A percentile compares a stretch with the other conserved stretches of the same genome.
Evolutionary conservation across 192 early-diverging fungal species (phyloP).

Genomic region (Nowakowskiella sp.): DNA sequence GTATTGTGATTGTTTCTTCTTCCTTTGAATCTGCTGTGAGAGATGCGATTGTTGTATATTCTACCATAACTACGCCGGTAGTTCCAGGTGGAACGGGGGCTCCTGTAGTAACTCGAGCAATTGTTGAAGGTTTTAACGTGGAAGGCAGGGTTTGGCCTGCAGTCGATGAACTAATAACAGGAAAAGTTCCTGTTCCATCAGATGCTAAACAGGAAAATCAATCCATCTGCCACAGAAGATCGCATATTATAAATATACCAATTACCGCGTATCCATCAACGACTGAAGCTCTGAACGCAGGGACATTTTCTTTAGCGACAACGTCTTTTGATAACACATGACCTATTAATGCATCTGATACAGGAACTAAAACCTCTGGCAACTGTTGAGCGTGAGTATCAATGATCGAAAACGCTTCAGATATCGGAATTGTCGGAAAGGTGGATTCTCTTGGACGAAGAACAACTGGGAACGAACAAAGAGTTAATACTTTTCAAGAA

Average conservation of each 20-base stretch:
- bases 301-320: constrained; percentile 62
- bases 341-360: constrained; percentile 47
- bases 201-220: constrained; percentile 31
- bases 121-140: constrained; percentile 46
- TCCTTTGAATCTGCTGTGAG: constrained; percentile 43
- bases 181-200: constrained; percentile 74
- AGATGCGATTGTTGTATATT: constrained; percentile 71
- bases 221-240: background rate
- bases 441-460: constrained; percentile 66
- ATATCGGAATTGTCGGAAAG: constrained; percentile 69
- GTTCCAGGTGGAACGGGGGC: constrained; percentile 77
- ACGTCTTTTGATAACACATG: constrained; percentile 72
- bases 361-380: constrained; percentile 20
- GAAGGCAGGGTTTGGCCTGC: constrained; percentile 37
- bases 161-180: constrained; percentile 51
- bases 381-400: constrained; percentile 26
- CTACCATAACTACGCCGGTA: constrained; percentile 92
- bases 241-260: constrained; percentile 29
- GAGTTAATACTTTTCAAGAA: constrained; percentile 1
- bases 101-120: constrained; percentile 80
- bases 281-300: constrained; percentile 77
- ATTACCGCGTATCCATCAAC: constrained; percentile 93
- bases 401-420: constrained; percentile 56
- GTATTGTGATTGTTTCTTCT: constrained; percentile 48
- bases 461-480: constrained; percentile 39